These are phyloP conservation scores for Echinosophora koreensis DNA, from an alignment of 306 rosid species.

Conservation along the genomic window DNA sequence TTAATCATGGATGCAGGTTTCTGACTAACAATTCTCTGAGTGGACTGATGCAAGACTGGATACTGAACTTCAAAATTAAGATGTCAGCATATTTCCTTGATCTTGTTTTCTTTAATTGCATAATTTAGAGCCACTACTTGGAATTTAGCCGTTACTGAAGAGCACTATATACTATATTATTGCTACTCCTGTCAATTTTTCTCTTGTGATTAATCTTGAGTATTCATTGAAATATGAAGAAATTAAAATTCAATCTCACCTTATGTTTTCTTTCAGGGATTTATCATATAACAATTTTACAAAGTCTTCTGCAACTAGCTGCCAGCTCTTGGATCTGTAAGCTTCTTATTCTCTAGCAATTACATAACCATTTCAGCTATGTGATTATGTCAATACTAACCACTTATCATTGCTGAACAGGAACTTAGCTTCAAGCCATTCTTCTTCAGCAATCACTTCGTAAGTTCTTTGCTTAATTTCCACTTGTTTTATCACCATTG, in stretches of 20 bases:
- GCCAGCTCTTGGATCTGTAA: constrained; percentile 58
- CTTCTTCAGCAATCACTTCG: constrained; percentile 46
- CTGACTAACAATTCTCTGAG: constrained; percentile 72
- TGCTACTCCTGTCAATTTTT: not conserved
- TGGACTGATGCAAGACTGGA: constrained; percentile 69
- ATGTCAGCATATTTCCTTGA: constrained; percentile 57
- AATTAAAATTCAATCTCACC: constrained; percentile 5
- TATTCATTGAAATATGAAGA: constrained; percentile 8
- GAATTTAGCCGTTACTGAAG: not conserved
- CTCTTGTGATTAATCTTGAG: not conserved
- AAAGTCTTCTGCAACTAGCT: constrained; percentile 45
- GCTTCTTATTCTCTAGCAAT: constrained; percentile 32
- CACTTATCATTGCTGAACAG: constrained; percentile 43
- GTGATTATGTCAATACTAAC: constrained; percentile 19
- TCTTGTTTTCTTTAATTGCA: not conserved
- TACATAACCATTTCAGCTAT: not conserved
- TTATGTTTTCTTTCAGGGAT: constrained; percentile 61
- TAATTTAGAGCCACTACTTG: not conserved
- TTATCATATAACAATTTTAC: constrained; percentile 86
- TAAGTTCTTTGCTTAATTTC: constrained; percentile 52
- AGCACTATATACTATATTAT: constrained; percentile 7
- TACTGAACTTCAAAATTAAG: constrained; percentile 36
- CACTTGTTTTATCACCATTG: constrained; percentile 21
- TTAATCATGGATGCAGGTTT: constrained; percentile 62
- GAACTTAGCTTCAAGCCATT: constrained; percentile 76